Conservation (phyloP, 140 eudicot species). For the Oenanthe javanica region DNA sequence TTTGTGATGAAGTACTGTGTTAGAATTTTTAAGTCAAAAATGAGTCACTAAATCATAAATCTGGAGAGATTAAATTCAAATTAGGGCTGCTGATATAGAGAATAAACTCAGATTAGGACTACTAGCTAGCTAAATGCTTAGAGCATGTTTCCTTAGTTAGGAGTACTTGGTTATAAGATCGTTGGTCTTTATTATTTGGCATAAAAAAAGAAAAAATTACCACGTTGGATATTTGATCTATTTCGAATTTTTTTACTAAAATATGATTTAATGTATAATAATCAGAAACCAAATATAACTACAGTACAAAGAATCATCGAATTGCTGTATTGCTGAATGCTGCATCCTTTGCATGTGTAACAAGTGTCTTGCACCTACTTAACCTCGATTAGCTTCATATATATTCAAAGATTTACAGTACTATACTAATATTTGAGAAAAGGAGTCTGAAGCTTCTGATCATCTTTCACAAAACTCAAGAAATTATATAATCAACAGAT, state of each 20-base stretch:
- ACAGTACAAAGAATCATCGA: too few species aligned
- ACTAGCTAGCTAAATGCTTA: too few species aligned
- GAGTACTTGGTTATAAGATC: too few species aligned
- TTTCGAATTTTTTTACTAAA: too few species aligned
- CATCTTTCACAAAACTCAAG: background rate
- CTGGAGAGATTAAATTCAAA: background rate
- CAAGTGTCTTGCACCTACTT: constrained; percentile 5
- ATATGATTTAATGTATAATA: too few species aligned
- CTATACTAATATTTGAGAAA: background rate
- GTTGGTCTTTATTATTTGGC: too few species aligned
- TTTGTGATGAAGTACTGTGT: background rate
- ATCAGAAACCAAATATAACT: too few species aligned
- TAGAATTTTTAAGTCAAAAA: background rate
- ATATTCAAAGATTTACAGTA: background rate
- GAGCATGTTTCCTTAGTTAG: too few species aligned
- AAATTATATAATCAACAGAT: background rate
- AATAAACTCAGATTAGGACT: background rate
- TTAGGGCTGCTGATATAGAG: background rate
- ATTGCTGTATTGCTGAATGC: too few species aligned
- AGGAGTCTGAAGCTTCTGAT: background rate
- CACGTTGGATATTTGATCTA: too few species aligned
- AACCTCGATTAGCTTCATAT: background rate
- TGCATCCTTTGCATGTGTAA: constrained; percentile 7
- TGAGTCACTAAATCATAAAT: background rate
- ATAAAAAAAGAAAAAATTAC: too few species aligned